Evolutionary conservation across 495 filamentous ascomycete genomes (phyloP), one percentile per base, ranked within the genome.

Genomic region (Paragyromitra xinjiangensis): DNA sequence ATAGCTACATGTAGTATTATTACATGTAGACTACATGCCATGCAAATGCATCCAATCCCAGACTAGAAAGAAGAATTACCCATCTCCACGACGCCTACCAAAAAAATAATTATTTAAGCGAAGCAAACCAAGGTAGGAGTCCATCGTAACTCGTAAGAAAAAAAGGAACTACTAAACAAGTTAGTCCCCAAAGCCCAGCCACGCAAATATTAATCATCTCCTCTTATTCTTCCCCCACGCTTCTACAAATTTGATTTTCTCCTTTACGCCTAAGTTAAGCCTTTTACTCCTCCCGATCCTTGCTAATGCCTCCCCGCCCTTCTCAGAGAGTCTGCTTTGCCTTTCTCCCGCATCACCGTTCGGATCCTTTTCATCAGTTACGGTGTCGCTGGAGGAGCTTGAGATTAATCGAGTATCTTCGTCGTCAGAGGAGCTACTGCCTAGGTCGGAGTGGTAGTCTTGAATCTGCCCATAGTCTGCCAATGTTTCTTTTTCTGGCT

Each of bases 231-330:
- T 82, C 39, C 67, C 42, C 91, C 88, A 94, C 64, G 88, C 88
- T 55, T 89, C 84, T 7, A 96, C 88, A 85, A 98, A 98, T 14
- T 88, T 89, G 70, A 87, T 85, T 86, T 99, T 99, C 51, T 97
- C 94, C 80, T 84, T 84, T 71, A 96, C 85, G 1, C 92, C 92
- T 82, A 99, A 82, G 0, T 90, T 93, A 16, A 99, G 92, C 48
- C 96, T 87, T 87, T 95, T 97, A n/a, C 93, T 94, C 72, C 95
- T 87, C 0, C 93, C 94, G 71, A 99, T 83, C 45, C 95, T 85
- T n/a, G 96, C 95, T 62, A 99, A 84, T 14, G 94, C 90, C 53
- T 98, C 95, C 1, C 88, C 92, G 12, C 98, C 89, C 16, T 88
- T 86, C 78, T 97, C 81, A 34, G 81, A 82, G 19, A 82, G 78